phyloP scores from a whole-genome alignment of 805 yeast genomes.

The Nakazawaea peltata region DNA sequence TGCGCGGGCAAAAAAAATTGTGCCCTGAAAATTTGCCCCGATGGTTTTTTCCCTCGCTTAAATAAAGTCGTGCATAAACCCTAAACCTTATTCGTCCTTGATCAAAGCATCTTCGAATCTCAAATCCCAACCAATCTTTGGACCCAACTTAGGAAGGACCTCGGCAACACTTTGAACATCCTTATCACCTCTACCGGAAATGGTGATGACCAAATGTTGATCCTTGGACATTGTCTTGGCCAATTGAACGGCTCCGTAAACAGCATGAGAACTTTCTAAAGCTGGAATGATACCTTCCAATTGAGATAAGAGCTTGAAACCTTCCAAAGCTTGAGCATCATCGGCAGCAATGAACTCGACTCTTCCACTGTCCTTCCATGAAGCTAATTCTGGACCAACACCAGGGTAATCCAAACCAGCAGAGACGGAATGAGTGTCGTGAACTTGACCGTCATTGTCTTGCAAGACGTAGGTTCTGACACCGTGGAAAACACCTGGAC shows the following conservation, averaged over 20 bases:
- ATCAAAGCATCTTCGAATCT: conserved; percentile 50
- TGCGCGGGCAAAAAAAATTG: no score
- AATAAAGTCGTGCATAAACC: no score
- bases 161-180: conserved; percentile 98
- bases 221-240: conserved; percentile 80
- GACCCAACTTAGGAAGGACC: conserved; percentile 82
- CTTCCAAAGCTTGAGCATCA: conserved; percentile 90
- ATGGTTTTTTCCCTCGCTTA: no score
- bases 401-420: conserved; percentile 99
- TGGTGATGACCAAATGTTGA: conserved; percentile 76
- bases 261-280: conserved; percentile 94
- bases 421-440: conserved; percentile 95
- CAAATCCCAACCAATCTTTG: conserved; percentile 91
- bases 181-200: conserved; percentile 98
- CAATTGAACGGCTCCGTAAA: conserved; percentile 80
- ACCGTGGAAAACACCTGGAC: conserved; percentile 98
- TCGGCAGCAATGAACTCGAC: conserved; percentile 88
- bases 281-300: conserved; percentile 99
- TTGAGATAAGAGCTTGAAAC: conserved; percentile 83
- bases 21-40: no score
- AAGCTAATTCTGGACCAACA: conserved; percentile 96
- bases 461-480: conserved; percentile 91
- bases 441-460: conserved; percentile 89
- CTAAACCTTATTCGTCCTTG: no score
- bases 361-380: conserved; percentile 91